Base-by-base conservation (phyloP, 2,329 filamentous ascomycete genomes). In the Ceratocystis colombiana region DNA sequence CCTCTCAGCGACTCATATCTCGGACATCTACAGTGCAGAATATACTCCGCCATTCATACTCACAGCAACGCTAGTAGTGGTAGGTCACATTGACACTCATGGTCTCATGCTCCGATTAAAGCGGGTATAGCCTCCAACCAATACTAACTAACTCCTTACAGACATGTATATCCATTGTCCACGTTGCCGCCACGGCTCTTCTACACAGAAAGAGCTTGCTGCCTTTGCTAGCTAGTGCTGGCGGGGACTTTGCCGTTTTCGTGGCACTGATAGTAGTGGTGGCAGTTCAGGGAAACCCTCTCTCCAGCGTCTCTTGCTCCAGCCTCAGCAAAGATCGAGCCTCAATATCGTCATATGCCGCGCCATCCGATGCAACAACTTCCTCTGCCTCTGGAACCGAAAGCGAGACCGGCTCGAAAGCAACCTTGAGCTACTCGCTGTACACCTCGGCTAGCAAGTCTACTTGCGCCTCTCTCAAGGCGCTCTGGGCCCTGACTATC, bases 401-500 rank as follows among this genome's bases (percentile, higher is more conserved):
- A 61, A 66, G 73, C 44, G 76, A 76, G n/a, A 10, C 55, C 0
- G 5, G 6, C 55, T 10, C 25, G 3, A 37, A 30, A 25, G 33
- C 30, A n/a, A 17, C 28, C 55, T n/a, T 59, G 28, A 37, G 28
- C 69, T 80, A 78, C 71, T 74, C 79, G 64, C 73, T 77, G 57
- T 82, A 82, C 75, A 78, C 80, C 25, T 79, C 79, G 65, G 77
- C 79, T 3, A 80, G 79, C 70, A 80, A 79, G 74, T 75, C 82
- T 20, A 88, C 88, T 66, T 96, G 92, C 78, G 85, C 86, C 72
- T 86, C 94, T 78, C 85, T 91, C 74, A 95, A 96, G 80, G 84
- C 88, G 17, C 84, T 94, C 70, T 96, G 91, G 92, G 91, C 90
- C 0, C 76, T 96, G 68, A 84, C 85, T 74, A 92, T 96, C 75